Evolutionary conservation across 2,329 filamentous ascomycete genomes (phyloP).

Genomic region (Paradendryphiella salina): DNA sequence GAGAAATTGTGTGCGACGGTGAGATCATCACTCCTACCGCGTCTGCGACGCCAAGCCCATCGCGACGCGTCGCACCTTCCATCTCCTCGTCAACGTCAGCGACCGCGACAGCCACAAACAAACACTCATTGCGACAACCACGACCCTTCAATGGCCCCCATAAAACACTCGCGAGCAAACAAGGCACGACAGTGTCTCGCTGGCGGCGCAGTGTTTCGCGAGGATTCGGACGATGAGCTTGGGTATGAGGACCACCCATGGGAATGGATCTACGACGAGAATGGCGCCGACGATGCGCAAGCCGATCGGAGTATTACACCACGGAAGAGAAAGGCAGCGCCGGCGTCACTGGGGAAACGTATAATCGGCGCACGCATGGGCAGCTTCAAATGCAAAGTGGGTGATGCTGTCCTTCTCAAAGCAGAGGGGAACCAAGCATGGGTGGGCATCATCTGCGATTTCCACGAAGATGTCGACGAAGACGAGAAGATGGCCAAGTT

Average conservation of each 20-base stretch:
- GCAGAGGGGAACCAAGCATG: slow-evolving; percentile 89
- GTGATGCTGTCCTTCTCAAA: slow-evolving; percentile 84
- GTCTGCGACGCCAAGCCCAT: slow-evolving; percentile 34
- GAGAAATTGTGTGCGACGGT: slow-evolving; percentile 8
- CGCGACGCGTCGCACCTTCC: slow-evolving; percentile 36
- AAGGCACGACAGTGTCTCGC: slow-evolving; percentile 57
- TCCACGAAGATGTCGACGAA: slow-evolving; percentile 63
- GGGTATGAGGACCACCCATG: slow-evolving; percentile 56
- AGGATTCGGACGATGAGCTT: slow-evolving; percentile 88
- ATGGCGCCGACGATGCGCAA: slow-evolving; percentile 23
- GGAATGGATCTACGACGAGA: slow-evolving; percentile 60
- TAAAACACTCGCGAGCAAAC: slow-evolving; percentile 49
- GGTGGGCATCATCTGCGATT: slow-evolving; percentile 86
- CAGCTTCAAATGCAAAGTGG: slow-evolving; percentile 75
- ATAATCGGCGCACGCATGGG: slow-evolving; percentile 86
- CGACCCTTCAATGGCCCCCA: slow-evolving; percentile 47
- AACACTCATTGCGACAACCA: slow-evolving; percentile 24
- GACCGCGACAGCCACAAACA: slow-evolving; percentile 3
- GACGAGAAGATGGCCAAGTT: slow-evolving; percentile 80
- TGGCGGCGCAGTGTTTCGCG: slow-evolving; percentile 66
- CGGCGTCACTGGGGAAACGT: slow-evolving; percentile 39
- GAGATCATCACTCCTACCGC: slow-evolving; percentile 29
- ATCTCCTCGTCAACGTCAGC: slow-evolving; percentile 31
- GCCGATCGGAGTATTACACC: slow-evolving; percentile 33
- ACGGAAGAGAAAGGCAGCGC: slow-evolving; percentile 39